phyloP scores from a whole-genome alignment of 2,329 filamentous ascomycete species.

The Neodidymelliopsis sp. region DNA sequence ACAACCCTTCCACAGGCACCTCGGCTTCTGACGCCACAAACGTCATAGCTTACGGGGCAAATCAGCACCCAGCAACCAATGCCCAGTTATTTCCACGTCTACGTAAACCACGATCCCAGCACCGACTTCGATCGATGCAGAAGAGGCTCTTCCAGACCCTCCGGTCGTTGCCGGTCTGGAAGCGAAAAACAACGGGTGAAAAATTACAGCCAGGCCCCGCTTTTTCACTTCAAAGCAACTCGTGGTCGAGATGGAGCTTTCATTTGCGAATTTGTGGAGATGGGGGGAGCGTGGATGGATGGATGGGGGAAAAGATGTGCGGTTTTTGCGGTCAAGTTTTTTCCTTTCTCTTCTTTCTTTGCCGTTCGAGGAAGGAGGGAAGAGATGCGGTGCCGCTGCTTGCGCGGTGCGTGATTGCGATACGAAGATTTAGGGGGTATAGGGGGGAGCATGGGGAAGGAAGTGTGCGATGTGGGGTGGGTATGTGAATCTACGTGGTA shows the following conservation, averaged over 20 bases:
- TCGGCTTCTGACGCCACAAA: neutral
- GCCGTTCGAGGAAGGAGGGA: too few species aligned
- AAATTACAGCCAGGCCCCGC: conserved; percentile 4
- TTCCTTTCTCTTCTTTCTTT: too few species aligned
- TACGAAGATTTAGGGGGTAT: neutral
- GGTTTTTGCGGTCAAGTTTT: conserved; percentile 4
- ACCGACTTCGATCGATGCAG: conserved; percentile 13
- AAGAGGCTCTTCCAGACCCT: conserved; percentile 17
- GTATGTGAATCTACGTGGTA: neutral
- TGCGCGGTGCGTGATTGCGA: too few species aligned
- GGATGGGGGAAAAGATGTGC: conserved; percentile 13
- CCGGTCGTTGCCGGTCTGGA: conserved; percentile 12
- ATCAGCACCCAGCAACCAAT: neutral
- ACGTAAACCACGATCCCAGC: conserved; percentile 12
- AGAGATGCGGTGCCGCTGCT: too few species aligned
- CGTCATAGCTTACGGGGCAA: conserved; percentile 11
- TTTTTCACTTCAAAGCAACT: too few species aligned
- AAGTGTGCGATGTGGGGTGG: conserved; percentile 6
- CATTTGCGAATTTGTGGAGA: conserved; percentile 5
- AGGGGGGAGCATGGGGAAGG: conserved; percentile 5
- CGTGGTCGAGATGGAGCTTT: conserved; percentile 12
- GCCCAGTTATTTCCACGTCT: conserved; percentile 9
- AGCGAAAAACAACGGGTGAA: too few species aligned
- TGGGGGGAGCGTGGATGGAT: too few species aligned
- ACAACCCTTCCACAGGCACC: neutral